These are phyloP conservation scores for Clavariopsis aquatica DNA, from an alignment of 495 filamentous ascomycete genomes.

Conservation along the genomic window DNA sequence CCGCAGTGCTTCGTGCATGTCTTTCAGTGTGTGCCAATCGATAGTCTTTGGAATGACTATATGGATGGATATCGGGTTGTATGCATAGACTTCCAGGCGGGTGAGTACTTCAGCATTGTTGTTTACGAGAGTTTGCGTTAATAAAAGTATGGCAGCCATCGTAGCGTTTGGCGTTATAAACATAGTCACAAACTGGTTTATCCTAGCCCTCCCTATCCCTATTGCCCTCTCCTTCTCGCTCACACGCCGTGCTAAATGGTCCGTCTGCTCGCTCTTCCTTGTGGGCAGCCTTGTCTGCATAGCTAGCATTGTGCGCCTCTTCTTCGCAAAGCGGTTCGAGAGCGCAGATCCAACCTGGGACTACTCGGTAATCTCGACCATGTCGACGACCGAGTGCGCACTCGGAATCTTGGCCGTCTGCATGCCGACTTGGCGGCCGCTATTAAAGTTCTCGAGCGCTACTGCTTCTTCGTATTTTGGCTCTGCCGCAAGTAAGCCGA, in stretches of 20 bases:
- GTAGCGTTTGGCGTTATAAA: slow-evolving; percentile 31
- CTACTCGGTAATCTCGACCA: slow-evolving; percentile 8
- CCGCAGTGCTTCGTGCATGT: slow-evolving; percentile 35
- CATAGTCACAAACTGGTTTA: slow-evolving; percentile 39
- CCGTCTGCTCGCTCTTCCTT: slow-evolving; percentile 24
- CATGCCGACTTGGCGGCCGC: slow-evolving; percentile 31
- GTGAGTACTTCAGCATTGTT: neutral
- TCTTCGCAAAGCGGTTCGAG: slow-evolving; percentile 12
- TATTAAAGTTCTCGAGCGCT: slow-evolving; percentile 20
- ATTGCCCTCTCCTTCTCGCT: slow-evolving; percentile 37
- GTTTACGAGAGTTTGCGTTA: neutral
- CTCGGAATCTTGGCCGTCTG: slow-evolving; percentile 26
- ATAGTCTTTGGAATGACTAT: slow-evolving; percentile 27
- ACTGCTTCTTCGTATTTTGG: neutral
- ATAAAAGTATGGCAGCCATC: slow-evolving; percentile 16
- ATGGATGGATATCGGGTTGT: neutral
- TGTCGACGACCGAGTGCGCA: slow-evolving; percentile 15
- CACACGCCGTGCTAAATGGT: slow-evolving; percentile 35
- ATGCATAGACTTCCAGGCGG: slow-evolving; percentile 27
- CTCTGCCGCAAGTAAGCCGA: too few relatives aligned
- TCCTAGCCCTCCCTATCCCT: slow-evolving; percentile 40
- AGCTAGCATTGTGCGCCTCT: slow-evolving; percentile 15
- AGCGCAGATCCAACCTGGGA: slow-evolving; percentile 25
- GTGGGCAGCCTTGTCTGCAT: slow-evolving; percentile 22
- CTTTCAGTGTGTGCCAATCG: slow-evolving; percentile 37